A percentile compares a stretch with the other conserved stretches of the same genome.
phyloP scores from a whole-genome alignment of 257 asterid genomes.

The Cruciata laevipes region DNA sequence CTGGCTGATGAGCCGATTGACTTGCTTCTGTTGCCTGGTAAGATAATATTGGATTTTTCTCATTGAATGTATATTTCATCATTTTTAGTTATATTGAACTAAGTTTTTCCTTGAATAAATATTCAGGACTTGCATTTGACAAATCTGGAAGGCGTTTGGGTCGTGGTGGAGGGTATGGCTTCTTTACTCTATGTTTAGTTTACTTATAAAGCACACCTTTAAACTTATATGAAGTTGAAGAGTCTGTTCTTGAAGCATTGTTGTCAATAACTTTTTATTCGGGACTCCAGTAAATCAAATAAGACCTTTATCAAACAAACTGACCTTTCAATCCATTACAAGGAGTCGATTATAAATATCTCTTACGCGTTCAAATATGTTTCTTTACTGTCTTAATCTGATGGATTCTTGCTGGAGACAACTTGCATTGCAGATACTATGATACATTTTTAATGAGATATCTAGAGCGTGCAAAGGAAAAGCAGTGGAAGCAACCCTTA shows the following conservation, averaged over 20 bases:
- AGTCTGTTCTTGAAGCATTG: background rate
- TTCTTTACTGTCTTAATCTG: slow-evolving; percentile 2
- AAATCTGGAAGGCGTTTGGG: slow-evolving; percentile 90
- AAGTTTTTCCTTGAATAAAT: background rate
- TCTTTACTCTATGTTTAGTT: slow-evolving; percentile 4
- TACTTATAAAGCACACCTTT: background rate
- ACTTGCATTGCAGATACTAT: slow-evolving; percentile 48
- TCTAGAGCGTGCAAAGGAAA: slow-evolving; percentile 53
- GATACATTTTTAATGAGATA: slow-evolving; percentile 71
- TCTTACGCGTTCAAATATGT: background rate
- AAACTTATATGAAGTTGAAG: background rate
- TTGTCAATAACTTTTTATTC: background rate
- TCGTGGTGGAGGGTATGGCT: slow-evolving; percentile 95
- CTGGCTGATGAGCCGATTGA: slow-evolving; percentile 80
- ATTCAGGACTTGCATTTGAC: slow-evolving; percentile 88
- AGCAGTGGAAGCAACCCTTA: slow-evolving; percentile 79
- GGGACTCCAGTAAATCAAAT: too few species aligned
- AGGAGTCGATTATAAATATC: too few species aligned
- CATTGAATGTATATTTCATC: background rate
- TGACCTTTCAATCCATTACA: background rate
- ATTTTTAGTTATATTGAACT: background rate
- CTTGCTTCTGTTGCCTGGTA: slow-evolving; percentile 84
- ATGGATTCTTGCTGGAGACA: too few species aligned
- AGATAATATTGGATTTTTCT: slow-evolving; percentile 18
- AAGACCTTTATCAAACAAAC: too few species aligned